phyloP scores from a whole-genome alignment of 2,329 filamentous ascomycete genomes.

The Cercospora brassicicola region DNA sequence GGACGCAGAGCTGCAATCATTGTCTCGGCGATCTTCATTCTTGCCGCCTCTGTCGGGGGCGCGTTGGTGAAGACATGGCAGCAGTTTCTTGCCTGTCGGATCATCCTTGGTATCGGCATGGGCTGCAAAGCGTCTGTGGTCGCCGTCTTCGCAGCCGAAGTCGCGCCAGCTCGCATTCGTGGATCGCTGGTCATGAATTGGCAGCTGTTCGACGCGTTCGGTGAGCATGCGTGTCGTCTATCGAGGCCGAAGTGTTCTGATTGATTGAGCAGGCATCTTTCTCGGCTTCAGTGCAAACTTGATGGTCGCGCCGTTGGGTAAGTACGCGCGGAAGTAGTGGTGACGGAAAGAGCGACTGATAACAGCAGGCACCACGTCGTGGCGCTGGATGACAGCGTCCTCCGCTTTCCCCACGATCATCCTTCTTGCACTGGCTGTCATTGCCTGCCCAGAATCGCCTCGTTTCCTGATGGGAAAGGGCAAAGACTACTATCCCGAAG shows the following conservation, averaged over 20 bases:
- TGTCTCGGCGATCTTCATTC: slow-evolving; percentile 34
- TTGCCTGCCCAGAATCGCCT: slow-evolving; percentile 35
- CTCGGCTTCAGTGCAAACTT: slow-evolving; percentile 36
- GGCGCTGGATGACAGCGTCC: slow-evolving; percentile 36
- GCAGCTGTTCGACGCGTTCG: slow-evolving; percentile 38
- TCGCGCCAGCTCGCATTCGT: slow-evolving; percentile 31
- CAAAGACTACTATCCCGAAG: slow-evolving; percentile 24
- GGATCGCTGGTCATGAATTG: slow-evolving; percentile 37
- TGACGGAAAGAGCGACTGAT: not conserved
- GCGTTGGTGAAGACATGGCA: slow-evolving; percentile 34
- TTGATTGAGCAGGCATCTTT: slow-evolving; percentile 25
- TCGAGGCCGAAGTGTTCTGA: not conserved
- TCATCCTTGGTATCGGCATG: slow-evolving; percentile 40
- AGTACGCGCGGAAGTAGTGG: not conserved
- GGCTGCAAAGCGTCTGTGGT: slow-evolving; percentile 38
- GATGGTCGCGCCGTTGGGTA: slow-evolving; percentile 26
- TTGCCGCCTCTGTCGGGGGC: slow-evolving; percentile 36
- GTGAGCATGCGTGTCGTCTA: not conserved
- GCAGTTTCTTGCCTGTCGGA: slow-evolving; percentile 35
- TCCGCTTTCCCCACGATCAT: slow-evolving; percentile 33
- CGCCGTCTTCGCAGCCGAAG: slow-evolving; percentile 39
- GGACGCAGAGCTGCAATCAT: slow-evolving; percentile 36
- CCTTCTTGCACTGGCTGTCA: slow-evolving; percentile 31
- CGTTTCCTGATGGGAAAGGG: slow-evolving; percentile 31
- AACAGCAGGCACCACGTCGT: slow-evolving; percentile 13